Evolutionary conservation across 176 grass and related monocot genomes (phyloP).

Genomic region (Triticum dicoccoides): DNA sequence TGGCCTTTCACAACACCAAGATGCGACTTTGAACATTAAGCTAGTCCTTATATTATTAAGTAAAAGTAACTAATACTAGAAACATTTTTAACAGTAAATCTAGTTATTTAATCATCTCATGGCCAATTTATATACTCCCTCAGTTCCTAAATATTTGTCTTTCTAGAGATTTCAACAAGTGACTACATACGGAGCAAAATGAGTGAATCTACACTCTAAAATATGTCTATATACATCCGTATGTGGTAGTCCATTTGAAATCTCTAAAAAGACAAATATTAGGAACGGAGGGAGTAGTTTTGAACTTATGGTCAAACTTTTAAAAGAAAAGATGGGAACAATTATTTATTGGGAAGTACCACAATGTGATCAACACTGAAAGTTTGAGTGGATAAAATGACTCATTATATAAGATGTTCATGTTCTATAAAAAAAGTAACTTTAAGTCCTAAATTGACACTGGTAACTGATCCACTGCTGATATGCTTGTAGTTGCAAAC

Average conservation of each 20-base stretch:
- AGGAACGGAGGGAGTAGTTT: not conserved
- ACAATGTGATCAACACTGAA: not conserved
- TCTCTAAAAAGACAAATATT: no score
- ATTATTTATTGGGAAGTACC: not conserved
- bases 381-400: not conserved
- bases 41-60: not conserved
- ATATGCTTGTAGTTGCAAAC: conserved; percentile 18
- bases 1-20: not conserved
- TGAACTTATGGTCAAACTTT: not conserved
- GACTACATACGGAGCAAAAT: no score
- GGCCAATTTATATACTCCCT: not conserved
- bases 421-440: not conserved
- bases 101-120: not conserved
- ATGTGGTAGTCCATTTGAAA: no score
- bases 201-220: no score
- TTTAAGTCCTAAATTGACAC: not conserved
- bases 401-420: not conserved
- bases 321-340: not conserved
- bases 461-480: conserved; percentile 3
- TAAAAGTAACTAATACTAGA: not conserved
- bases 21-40: not conserved
- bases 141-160: no score
- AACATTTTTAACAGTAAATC: not conserved
- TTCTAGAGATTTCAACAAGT: no score
- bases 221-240: no score